Percentiles rank a stretch among this genome's conserved stretches.
Conservation (phyloP, 2,329 filamentous ascomycete genomes). For the Pestalotiopsis sp. region DNA sequence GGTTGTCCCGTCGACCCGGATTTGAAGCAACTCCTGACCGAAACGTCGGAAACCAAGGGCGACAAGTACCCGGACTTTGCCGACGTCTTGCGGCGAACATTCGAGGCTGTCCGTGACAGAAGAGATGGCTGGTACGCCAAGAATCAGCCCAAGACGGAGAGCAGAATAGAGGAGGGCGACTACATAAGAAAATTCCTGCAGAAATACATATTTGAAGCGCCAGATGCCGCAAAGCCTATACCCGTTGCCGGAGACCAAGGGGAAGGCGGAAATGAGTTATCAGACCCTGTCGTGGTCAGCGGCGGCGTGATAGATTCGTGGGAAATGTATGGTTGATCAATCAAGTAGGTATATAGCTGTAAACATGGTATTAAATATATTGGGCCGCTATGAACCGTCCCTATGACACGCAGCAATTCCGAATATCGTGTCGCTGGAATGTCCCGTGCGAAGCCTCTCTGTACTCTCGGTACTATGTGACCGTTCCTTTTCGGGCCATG, state of each 20-base stretch:
- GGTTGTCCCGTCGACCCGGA: neutral
- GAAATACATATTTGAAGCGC: neutral
- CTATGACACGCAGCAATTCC: neutral
- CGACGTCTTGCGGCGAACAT: neutral
- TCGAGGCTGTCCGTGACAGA: neutral
- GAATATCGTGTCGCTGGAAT: neutral
- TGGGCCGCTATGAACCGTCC: neutral
- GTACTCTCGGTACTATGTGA: neutral
- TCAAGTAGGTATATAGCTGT: neutral
- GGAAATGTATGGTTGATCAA: too few relatives aligned
- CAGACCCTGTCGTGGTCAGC: too few relatives aligned
- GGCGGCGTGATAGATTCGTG: too few relatives aligned
- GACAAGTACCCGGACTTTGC: neutral
- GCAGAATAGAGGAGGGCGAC: neutral
- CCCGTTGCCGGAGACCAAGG: too few relatives aligned
- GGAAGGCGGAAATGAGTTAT: too few relatives aligned
- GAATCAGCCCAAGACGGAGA: neutral
- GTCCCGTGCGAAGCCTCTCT: neutral
- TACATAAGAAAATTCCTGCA: neutral
- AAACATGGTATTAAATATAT: neutral
- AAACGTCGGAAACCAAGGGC: neutral
- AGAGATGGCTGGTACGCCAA: neutral
- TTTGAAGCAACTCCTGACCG: neutral
- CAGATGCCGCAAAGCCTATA: too few relatives aligned
- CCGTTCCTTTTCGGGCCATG: neutral